A percentile compares a stretch with the other conserved stretches of the same genome.
phyloP scores from a whole-genome alignment of 257 asterid species.

The Fraxinus excelsior region DNA sequence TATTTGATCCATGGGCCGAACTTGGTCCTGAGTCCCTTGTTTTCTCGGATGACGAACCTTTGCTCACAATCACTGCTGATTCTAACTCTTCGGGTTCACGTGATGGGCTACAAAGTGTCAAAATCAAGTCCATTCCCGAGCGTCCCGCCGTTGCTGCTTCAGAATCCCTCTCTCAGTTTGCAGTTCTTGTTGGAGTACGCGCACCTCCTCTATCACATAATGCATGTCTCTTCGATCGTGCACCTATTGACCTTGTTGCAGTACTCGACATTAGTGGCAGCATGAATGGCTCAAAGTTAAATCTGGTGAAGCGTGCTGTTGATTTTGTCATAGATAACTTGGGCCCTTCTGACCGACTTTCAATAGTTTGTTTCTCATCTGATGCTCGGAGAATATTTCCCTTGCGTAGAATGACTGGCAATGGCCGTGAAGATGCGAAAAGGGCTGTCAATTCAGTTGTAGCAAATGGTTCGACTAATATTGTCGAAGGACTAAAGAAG shows the following conservation, averaged over 20 bases:
- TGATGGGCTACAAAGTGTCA: slow-evolving; percentile 11
- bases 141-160: slow-evolving; percentile 25
- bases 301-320: slow-evolving; percentile 35
- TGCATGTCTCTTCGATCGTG: slow-evolving; percentile 25
- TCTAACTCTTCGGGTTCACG: not conserved
- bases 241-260: slow-evolving; percentile 40
- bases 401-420: slow-evolving; percentile 26
- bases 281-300: slow-evolving; percentile 30
- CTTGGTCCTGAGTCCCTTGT: slow-evolving; percentile 13
- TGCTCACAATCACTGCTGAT: not conserved
- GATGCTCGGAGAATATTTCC: slow-evolving; percentile 19
- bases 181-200: slow-evolving; percentile 32
- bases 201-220: slow-evolving; percentile 31
- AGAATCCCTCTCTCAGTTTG: slow-evolving; percentile 14
- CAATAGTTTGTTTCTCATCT: slow-evolving; percentile 22
- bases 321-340: slow-evolving; percentile 30
- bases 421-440: slow-evolving; percentile 19
- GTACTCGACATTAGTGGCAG: slow-evolving; percentile 46
- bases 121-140: slow-evolving; percentile 31
- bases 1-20: not conserved
- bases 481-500: slow-evolving; percentile 31
- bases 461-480: slow-evolving; percentile 24
- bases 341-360: slow-evolving; percentile 31
- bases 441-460: slow-evolving; percentile 6
- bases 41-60: slow-evolving; percentile 36